Conservation (phyloP, 2,329 filamentous ascomycete genomes). For the Hortaea sp. region DNA sequence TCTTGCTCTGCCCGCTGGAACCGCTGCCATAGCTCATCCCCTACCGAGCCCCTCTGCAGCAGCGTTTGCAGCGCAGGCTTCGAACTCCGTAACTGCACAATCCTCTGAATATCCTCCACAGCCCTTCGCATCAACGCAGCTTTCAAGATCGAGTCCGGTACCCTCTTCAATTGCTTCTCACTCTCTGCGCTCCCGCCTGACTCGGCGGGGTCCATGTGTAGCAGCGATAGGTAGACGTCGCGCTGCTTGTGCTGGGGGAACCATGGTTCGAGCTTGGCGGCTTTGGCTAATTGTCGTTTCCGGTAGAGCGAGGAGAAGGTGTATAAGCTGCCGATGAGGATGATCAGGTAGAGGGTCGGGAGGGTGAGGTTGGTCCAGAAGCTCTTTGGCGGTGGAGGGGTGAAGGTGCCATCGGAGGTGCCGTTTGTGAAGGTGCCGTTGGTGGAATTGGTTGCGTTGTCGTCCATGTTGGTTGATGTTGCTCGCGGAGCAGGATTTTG, state of each 20-base stretch:
- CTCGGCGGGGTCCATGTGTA: conserved; percentile 59
- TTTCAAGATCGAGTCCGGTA: conserved; percentile 78
- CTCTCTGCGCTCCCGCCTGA: conserved; percentile 42
- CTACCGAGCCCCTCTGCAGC: conserved; percentile 82
- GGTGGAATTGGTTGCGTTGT: conserved; percentile 17
- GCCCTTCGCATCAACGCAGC: conserved; percentile 83
- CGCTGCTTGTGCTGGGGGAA: conserved; percentile 84
- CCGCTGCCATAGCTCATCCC: conserved; percentile 90
- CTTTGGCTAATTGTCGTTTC: conserved; percentile 73
- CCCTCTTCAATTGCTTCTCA: conserved; percentile 53
- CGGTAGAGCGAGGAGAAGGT: conserved; percentile 91
- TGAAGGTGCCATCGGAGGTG: conserved; percentile 13
- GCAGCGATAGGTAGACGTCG: conserved; percentile 86
- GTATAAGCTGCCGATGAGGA: conserved; percentile 77
- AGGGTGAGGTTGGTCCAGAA: conserved; percentile 73
- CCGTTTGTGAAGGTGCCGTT: conserved; percentile 16
- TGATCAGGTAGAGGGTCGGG: conserved; percentile 79
- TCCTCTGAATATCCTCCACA: conserved; percentile 83
- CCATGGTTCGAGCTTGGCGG: conserved; percentile 84
- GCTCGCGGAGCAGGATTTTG: conserved; percentile 2
- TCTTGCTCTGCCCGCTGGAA: conserved; percentile 91
- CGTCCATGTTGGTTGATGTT: conserved; percentile 15
- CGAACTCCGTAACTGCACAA: conserved; percentile 76
- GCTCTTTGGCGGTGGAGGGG: conserved; percentile 12
- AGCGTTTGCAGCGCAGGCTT: conserved; percentile 80